Evolutionary conservation across 148 eudicot species (phyloP).

Genomic region (Amaranthus palmeri): DNA sequence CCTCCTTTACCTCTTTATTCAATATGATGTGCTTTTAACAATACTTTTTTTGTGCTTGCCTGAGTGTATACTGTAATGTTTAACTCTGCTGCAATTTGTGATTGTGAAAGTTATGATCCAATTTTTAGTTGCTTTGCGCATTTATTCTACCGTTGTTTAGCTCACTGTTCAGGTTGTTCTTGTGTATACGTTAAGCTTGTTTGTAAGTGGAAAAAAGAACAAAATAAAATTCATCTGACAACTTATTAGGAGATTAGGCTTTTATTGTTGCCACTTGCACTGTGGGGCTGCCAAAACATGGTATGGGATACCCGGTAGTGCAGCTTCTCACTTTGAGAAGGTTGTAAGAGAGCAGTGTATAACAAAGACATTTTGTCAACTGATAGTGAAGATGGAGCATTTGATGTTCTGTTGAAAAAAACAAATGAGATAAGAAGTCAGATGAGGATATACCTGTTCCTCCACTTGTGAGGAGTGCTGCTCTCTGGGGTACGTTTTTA

Average conservation of each 20-base stretch:
- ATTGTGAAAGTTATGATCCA: not conserved
- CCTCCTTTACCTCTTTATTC: not conserved
- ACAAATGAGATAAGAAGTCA: constrained; percentile 75
- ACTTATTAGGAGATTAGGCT: not conserved
- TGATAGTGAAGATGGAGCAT: constrained; percentile 93
- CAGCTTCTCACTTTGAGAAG: constrained; percentile 89
- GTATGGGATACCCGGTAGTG: constrained; percentile 96
- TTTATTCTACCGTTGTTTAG: not conserved
- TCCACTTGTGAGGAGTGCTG: constrained; percentile 65
- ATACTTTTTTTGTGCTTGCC: no score
- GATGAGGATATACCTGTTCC: constrained; percentile 70
- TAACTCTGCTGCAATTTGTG: not conserved
- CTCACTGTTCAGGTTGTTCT: not conserved
- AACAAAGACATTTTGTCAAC: constrained; percentile 57
- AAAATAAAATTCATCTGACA: not conserved
- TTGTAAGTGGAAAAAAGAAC: not conserved
- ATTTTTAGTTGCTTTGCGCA: not conserved
- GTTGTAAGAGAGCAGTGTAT: constrained; percentile 82
- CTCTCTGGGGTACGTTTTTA: constrained; percentile 61
- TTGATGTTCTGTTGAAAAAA: constrained; percentile 87
- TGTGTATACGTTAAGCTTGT: not conserved
- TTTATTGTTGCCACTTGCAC: constrained; percentile 27
- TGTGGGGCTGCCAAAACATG: constrained; percentile 99
- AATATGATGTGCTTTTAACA: no score
- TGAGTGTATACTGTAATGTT: not conserved